Percentiles rank a stretch among this genome's conserved stretches.
phyloP scores from a whole-genome alignment of 768 basidiomycete genomes.

The Porphyrellus cyaneotinctus region DNA sequence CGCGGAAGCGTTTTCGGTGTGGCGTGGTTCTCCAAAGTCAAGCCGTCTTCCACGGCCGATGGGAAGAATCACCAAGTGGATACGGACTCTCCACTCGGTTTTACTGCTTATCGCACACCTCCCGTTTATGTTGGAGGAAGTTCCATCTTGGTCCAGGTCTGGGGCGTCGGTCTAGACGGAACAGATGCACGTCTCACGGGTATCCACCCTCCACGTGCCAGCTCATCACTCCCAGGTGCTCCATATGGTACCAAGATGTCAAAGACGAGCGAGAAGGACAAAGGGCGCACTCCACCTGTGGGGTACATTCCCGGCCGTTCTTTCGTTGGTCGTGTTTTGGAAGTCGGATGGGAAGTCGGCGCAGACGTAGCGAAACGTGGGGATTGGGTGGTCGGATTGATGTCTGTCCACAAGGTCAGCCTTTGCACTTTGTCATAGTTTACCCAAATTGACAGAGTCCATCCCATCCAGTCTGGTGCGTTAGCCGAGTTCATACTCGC shows the following conservation, averaged over 20 bases:
- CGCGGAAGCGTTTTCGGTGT: constrained; percentile 25
- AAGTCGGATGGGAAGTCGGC: constrained; percentile 69
- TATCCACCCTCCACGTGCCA: constrained; percentile 28
- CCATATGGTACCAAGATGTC: constrained; percentile 20
- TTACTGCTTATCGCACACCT: constrained; percentile 68
- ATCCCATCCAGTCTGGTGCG: constrained; percentile 63
- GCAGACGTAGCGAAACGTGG: constrained; percentile 56
- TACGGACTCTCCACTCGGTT: constrained; percentile 45
- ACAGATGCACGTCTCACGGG: constrained; percentile 67
- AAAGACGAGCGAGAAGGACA: constrained; percentile 25
- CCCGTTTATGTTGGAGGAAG: constrained; percentile 67
- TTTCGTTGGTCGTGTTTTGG: constrained; percentile 79
- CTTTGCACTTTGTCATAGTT: constrained; percentile 5
- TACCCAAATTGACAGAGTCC: constrained; percentile 7
- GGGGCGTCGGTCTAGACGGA: constrained; percentile 80
- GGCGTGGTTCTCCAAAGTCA: constrained; percentile 31
- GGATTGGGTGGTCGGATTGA: constrained; percentile 83
- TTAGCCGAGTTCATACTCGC: constrained; percentile 85
- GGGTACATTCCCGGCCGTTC: constrained; percentile 86
- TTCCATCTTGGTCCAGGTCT: constrained; percentile 81
- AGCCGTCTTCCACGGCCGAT: constrained; percentile 7
- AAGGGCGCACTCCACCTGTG: constrained; percentile 31
- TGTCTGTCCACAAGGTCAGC: constrained; percentile 77
- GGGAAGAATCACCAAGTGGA: constrained; percentile 6
- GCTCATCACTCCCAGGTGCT: constrained; percentile 13